phyloP scores from a whole-genome alignment of 1,284 basidiomycete species.

The Ceratobasidium sp. region DNA sequence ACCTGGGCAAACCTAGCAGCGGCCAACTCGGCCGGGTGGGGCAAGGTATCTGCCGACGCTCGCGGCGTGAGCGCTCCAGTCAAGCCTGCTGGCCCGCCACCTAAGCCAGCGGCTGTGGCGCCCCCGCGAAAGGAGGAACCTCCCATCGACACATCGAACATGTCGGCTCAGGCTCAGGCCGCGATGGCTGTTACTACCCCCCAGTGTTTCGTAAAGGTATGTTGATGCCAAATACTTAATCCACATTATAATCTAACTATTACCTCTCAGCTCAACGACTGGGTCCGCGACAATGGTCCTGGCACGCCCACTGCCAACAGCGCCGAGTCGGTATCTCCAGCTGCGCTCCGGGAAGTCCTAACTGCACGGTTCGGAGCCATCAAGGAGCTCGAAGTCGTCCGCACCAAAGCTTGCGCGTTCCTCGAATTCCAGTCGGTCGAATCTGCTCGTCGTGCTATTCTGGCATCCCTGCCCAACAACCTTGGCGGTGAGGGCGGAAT shows the following conservation, averaged over 20 bases:
- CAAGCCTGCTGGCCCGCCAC: conserved; percentile 65
- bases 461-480: conserved; percentile 70
- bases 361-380: conserved; percentile 83
- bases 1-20: conserved; percentile 95
- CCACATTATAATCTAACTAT: conserved; percentile 37
- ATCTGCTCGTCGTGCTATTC: conserved; percentile 85
- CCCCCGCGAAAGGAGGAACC: conserved; percentile 41
- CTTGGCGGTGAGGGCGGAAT: conserved; percentile 93
- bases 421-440: conserved; percentile 88
- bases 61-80: conserved; percentile 69
- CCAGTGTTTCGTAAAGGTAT: conserved; percentile 90
- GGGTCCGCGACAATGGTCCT: conserved; percentile 37
- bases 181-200: conserved; percentile 74
- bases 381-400: conserved; percentile 91
- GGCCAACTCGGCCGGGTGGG: conserved; percentile 82
- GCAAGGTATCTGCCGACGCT: conserved; percentile 78
- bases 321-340: conserved; percentile 76
- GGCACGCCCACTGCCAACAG: conserved; percentile 66
- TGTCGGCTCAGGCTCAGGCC: conserved; percentile 63
- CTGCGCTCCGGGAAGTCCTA: conserved; percentile 70
- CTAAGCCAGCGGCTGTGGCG: conserved; percentile 64
- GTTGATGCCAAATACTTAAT: conserved; percentile 49
- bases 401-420: conserved; percentile 92
- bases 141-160: conserved; percentile 50
- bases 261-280: conserved; percentile 31